A percentile compares a stretch with the other conserved stretches of the same genome.
phyloP scores from a whole-genome alignment of 2,329 filamentous ascomycete genomes.

The Arthrobotrys musiformis region DNA sequence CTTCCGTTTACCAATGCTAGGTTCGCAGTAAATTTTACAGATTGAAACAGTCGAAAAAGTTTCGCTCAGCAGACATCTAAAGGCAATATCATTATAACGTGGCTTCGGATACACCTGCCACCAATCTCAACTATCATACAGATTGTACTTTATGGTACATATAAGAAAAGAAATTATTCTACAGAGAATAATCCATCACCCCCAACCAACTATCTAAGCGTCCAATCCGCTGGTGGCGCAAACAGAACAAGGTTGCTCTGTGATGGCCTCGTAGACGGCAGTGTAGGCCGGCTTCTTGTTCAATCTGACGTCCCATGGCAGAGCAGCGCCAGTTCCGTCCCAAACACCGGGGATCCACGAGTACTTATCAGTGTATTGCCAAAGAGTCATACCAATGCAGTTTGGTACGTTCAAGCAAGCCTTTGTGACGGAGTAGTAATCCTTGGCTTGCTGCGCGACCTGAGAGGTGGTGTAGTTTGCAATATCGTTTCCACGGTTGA shows the following conservation, averaged over 20 bases:
- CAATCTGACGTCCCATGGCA: slow-evolving; percentile 65
- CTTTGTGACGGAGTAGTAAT: slow-evolving; percentile 53
- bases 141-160: slow-evolving; percentile 35
- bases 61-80: not conserved
- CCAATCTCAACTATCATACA: slow-evolving; percentile 36
- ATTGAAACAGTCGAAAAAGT: too few species aligned
- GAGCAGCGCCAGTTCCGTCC: slow-evolving; percentile 63
- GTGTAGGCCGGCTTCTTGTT: slow-evolving; percentile 65
- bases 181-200: not conserved
- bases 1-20: too few species aligned
- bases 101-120: not conserved
- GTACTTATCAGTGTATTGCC: slow-evolving; percentile 64
- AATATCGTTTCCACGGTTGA: slow-evolving; percentile 51
- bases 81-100: slow-evolving; percentile 14
- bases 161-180: slow-evolving; percentile 23
- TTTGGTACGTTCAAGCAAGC: slow-evolving; percentile 52
- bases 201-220: slow-evolving; percentile 18
- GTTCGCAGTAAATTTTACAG: too few species aligned
- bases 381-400: slow-evolving; percentile 65
- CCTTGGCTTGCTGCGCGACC: slow-evolving; percentile 49
- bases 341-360: slow-evolving; percentile 65
- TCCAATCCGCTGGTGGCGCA: slow-evolving; percentile 35
- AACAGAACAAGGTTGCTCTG: slow-evolving; percentile 26
- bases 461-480: slow-evolving; percentile 48
- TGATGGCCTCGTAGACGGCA: slow-evolving; percentile 61